Percentiles rank a stretch among this genome's conserved stretches.
Evolutionary conservation across 805 yeast genomes (phyloP).

Genomic region (Lachancea waltii): DNA sequence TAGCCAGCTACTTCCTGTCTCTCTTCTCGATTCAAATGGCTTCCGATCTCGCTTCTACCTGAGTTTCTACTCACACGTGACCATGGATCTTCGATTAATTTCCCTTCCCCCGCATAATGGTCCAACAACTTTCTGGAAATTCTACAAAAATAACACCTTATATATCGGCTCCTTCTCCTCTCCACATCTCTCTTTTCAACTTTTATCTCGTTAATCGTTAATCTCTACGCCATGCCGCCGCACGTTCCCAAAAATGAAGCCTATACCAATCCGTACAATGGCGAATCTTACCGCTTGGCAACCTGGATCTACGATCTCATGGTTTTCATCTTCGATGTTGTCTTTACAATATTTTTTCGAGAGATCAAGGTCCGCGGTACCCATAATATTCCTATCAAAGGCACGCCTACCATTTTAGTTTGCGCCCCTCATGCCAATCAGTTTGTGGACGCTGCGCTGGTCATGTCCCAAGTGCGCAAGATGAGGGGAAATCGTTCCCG

Average conservation of each 20-base stretch:
- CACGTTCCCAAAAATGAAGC: constrained; percentile 21
- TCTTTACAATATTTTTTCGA: constrained; percentile 50
- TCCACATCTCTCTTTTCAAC: background rate
- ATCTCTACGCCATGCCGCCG: constrained; percentile 10
- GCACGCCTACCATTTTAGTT: constrained; percentile 60
- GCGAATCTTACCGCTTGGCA: constrained; percentile 17
- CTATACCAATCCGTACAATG: constrained; percentile 26
- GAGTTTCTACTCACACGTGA: no score
- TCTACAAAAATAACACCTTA: no score
- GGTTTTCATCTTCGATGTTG: constrained; percentile 24
- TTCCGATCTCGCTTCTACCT: no score
- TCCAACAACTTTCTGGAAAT: no score
- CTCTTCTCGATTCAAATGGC: no score
- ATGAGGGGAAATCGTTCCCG: constrained; percentile 44
- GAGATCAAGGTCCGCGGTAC: constrained; percentile 69
- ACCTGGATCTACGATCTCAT: constrained; percentile 29
- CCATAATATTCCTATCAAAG: constrained; percentile 26
- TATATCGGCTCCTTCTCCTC: background rate
- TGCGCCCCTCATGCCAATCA: constrained; percentile 87
- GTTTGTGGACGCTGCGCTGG: constrained; percentile 72
- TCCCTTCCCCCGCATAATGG: no score
- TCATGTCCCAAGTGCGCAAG: constrained; percentile 67
- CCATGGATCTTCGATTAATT: no score
- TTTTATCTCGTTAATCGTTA: background rate
- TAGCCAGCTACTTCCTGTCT: no score